Base-by-base conservation (phyloP, 139 green algal genomes). In the Coccomyxa sp. region DNA sequence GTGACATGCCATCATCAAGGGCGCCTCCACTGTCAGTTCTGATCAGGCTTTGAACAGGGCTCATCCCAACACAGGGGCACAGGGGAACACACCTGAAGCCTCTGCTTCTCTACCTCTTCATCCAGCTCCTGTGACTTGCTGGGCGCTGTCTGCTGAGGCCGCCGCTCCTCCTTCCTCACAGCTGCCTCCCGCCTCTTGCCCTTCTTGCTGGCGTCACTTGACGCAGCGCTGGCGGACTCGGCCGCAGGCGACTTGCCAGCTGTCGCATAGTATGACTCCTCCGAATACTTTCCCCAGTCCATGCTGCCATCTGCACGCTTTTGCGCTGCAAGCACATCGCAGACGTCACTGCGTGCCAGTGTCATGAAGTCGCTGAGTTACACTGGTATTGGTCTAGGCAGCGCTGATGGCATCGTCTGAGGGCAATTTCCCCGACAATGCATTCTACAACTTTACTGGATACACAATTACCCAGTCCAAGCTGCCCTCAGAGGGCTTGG, bases 221-320 rank as follows among this genome's bases (percentile, higher is more conserved):
- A 22, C 50, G 18, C 50, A 36, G 29, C 41, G 44, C n/a, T 18
- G 31, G 9, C 39, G 44, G 64, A 33, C n/a, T 22, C 8, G 38
- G 44, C 31, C 74, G 44, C 44, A 54, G 44, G 24, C 29, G 44
- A 33, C 8, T 7, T 27, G 74, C 69, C 69, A 10, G 27, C 27
- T 8, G 74, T 78, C 22, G 74, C n/a, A 38, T 78, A 78, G 38
- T 34, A 39, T 27, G 74, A 78, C 74, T 78, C 74, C 44, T 68
- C 74, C 8, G 37, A 68, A 31, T 70, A 70, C 2, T 78, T 41
- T 5, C 40, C 33, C 31, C 10, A 78, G 4, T 68, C 9, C 74
- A 37, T 68, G 7, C 37, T 44, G 10, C 72, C 39, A 4, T 55
- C 27, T 64, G 50, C 18, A 9, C 9, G 0, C 22, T 76, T 44